Base-by-base conservation (phyloP, 2,329 filamentous ascomycete species). In the Cercospora sesami region DNA sequence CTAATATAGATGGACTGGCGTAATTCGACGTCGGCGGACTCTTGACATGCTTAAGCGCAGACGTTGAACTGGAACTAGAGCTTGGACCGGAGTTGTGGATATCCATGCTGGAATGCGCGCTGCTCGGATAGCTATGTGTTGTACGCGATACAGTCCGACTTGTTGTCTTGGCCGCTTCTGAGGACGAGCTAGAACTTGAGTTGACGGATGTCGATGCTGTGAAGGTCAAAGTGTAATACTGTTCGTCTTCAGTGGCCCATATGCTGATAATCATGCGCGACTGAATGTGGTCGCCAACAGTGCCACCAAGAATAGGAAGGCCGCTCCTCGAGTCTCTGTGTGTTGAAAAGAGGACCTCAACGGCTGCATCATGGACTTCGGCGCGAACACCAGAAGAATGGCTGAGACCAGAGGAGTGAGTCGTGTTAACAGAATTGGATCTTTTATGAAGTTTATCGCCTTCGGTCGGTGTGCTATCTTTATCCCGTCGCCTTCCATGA, bases 181-280 rank as follows among this genome's bases (percentile, higher is more conserved):
- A 64, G 1, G 63, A 31, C 42, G 72, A 26, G 58, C 63, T 61
- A 63, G 68, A 26, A 64, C 71, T 23, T 71, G 58, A 23, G 70
- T 36, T 16, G 48, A 65, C 63, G 5, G 64, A 59, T 30, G 63
- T 51, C 16, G 86, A 85, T 69, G 85, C 88, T 10, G 90, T 93
- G 69, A 94, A 93, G 0, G 90, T 92, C 67, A 93, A 80, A 1
- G 90, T 93, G 75, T 89, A 93, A 78, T 90, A 93, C 9, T 85
- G 87, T 72, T 89, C 86, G 21, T 85, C 83, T 51, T 91, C 87
- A 45, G 90, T 86, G n/a, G 86, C 82, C 89, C 90, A 94, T 6
- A 91, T 86, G 0, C 89, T 91, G 23, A 93, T 87, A 58, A 93
- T 91, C 89, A 93, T 91, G 71, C 89, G 90, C 23, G 91, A 89